Percentiles rank a stretch among this genome's conserved stretches.
phyloP scores from a whole-genome alignment of 2,329 filamentous ascomycete genomes.

The Didymella glomerata region DNA sequence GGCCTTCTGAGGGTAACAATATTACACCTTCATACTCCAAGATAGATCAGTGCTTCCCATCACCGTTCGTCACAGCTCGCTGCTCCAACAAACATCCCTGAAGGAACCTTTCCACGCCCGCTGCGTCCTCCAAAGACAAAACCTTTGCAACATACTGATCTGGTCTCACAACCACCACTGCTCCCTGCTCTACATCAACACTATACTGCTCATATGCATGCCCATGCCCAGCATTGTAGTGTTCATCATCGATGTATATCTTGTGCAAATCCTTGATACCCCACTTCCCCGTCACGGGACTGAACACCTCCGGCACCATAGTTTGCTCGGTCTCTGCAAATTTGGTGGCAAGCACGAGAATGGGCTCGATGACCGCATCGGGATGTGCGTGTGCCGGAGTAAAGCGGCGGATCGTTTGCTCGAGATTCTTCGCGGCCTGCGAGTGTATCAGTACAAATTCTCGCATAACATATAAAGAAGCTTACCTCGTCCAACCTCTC shows the following conservation, averaged over 20 bases:
- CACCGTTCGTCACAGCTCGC: background rate
- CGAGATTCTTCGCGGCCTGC: constrained; percentile 34
- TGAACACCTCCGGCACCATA: constrained; percentile 65
- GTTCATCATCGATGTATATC: constrained; percentile 66
- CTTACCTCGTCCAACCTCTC: constrained; percentile 53
- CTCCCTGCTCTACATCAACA: constrained; percentile 51
- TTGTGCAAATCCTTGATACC: constrained; percentile 67
- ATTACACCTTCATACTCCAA: too few relatives aligned
- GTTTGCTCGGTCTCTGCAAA: constrained; percentile 60
- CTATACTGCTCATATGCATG: constrained; percentile 66
- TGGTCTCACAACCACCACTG: constrained; percentile 64
- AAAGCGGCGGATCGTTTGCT: constrained; percentile 51
- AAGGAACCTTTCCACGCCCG: constrained; percentile 27
- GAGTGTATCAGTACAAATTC: background rate
- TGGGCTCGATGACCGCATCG: constrained; percentile 65
- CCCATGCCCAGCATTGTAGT: constrained; percentile 65
- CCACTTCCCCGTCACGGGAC: constrained; percentile 64
- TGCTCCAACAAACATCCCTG: constrained; percentile 21
- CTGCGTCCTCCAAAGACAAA: constrained; percentile 19
- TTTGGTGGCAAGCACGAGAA: constrained; percentile 63
- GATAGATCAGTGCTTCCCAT: background rate
- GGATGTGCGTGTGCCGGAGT: constrained; percentile 56
- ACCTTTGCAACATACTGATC: constrained; percentile 62
- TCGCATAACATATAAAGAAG: background rate
- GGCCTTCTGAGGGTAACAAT: too few relatives aligned